These are phyloP conservation scores for Lecanoromycetidae sp. DNA, from an alignment of 2,329 filamentous ascomycete genomes.

Conservation along the genomic window DNA sequence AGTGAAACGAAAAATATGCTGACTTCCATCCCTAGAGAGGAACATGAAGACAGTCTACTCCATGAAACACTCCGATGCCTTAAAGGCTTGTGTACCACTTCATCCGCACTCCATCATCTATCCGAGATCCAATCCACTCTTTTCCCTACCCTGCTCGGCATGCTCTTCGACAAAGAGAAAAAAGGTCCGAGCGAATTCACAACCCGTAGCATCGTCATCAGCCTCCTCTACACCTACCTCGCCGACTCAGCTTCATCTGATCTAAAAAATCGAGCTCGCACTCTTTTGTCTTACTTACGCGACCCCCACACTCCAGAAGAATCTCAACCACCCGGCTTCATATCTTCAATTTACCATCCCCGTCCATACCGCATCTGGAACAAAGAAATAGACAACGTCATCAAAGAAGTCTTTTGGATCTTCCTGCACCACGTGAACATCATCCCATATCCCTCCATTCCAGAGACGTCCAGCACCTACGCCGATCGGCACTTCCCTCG, in stretches of 20 bases:
- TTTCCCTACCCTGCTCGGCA: constrained; percentile 72
- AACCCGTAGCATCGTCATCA: constrained; percentile 80
- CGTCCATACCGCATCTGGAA: constrained; percentile 89
- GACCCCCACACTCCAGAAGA: constrained; percentile 68
- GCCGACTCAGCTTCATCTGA: constrained; percentile 51
- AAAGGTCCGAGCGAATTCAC: constrained; percentile 96
- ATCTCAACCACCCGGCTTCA: constrained; percentile 68
- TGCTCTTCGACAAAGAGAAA: constrained; percentile 96
- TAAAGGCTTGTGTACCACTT: constrained; percentile 88
- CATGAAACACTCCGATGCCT: constrained; percentile 88
- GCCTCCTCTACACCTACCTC: constrained; percentile 78
- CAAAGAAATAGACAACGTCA: constrained; percentile 82
- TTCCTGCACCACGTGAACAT: constrained; percentile 92
- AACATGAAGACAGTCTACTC: constrained; percentile 85
- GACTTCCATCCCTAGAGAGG: constrained; percentile 50
- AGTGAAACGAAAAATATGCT: constrained; percentile 17
- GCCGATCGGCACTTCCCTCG: constrained; percentile 55
- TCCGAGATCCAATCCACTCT: constrained; percentile 66
- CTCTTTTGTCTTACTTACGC: constrained; percentile 66
- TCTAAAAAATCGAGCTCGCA: constrained; percentile 54
- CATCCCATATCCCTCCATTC: constrained; percentile 41
- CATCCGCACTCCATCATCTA: constrained; percentile 69
- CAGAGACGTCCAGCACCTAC: constrained; percentile 24
- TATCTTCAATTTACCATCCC: constrained; percentile 74
- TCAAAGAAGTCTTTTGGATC: constrained; percentile 98